Percentiles rank a stretch among this genome's conserved stretches.
Conservation (phyloP, 2,329 filamentous ascomycete species). For the Colletotrichum spinosum region DNA sequence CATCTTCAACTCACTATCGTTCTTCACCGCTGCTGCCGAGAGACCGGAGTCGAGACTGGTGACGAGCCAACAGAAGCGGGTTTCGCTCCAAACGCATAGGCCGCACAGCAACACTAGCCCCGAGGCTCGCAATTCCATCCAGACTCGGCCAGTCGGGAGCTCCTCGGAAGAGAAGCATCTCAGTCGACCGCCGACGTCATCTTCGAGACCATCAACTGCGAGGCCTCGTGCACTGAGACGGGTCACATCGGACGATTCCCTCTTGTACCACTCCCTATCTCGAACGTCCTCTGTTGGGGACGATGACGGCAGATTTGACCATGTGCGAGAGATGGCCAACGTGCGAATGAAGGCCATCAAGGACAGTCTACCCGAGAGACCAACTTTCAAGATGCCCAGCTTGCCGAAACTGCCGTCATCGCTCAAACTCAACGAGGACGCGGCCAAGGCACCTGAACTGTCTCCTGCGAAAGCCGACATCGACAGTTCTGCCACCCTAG, state of each 20-base stretch:
- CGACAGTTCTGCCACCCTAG: slow-evolving; percentile 51
- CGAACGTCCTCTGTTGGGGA: slow-evolving; percentile 86
- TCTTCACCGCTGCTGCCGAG: slow-evolving; percentile 36
- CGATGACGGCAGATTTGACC: slow-evolving; percentile 77
- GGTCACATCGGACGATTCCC: slow-evolving; percentile 81
- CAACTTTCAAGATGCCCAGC: slow-evolving; percentile 78
- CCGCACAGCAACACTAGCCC: slow-evolving; percentile 21
- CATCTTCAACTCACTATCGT: slow-evolving; percentile 37
- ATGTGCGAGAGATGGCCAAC: slow-evolving; percentile 88
- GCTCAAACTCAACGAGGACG: slow-evolving; percentile 40
- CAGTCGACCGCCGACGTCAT: slow-evolving; percentile 22
- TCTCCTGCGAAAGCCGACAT: slow-evolving; percentile 39
- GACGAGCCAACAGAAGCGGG: slow-evolving; percentile 6
- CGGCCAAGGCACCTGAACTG: slow-evolving; percentile 39
- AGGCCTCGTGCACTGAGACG: slow-evolving; percentile 58
- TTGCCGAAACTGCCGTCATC: slow-evolving; percentile 64
- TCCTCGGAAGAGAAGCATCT: neutral
- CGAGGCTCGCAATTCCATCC: slow-evolving; percentile 13
- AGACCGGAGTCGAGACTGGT: slow-evolving; percentile 18
- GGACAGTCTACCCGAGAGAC: slow-evolving; percentile 84
- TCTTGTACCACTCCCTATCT: slow-evolving; percentile 81
- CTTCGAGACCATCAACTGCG: slow-evolving; percentile 16
- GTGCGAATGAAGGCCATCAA: slow-evolving; percentile 90
- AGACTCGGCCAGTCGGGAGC: slow-evolving; percentile 7
- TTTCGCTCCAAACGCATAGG: slow-evolving; percentile 11